phyloP scores from a whole-genome alignment of 768 basidiomycete species.

The Agaricus blazei region DNA sequence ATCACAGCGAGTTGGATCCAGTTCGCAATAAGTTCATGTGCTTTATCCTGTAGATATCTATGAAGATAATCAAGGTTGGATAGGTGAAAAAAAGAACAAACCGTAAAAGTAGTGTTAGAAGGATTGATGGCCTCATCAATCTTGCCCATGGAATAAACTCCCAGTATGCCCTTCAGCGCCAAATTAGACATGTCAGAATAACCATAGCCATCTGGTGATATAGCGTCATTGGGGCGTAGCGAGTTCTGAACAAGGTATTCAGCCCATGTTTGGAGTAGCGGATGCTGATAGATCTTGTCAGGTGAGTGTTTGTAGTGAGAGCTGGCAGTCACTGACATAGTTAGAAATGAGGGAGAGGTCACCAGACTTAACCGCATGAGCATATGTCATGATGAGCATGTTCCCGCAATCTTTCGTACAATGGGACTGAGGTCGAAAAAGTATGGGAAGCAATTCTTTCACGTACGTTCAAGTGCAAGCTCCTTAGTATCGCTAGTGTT shows the following conservation, averaged over 20 bases:
- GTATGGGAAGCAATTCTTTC: background rate
- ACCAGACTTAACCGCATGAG: constrained; percentile 25
- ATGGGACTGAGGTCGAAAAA: background rate
- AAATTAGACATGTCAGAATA: constrained; percentile 46
- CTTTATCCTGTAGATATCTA: constrained; percentile 11
- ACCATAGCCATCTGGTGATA: constrained; percentile 13
- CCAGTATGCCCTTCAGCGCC: constrained; percentile 55
- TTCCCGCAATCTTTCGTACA: constrained; percentile 43
- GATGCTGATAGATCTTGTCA: constrained; percentile 22
- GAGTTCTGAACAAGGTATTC: constrained; percentile 37
- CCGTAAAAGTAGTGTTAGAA: constrained; percentile 19
- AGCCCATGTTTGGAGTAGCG: constrained; percentile 47
- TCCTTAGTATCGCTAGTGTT: constrained; percentile 12
- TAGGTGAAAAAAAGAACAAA: constrained; percentile 7
- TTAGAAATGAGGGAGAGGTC: constrained; percentile 30
- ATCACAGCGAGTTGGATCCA: constrained; percentile 13
- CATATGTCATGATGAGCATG: constrained; percentile 54
- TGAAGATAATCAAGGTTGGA: background rate
- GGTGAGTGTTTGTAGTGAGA: background rate
- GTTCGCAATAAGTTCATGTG: constrained; percentile 5
- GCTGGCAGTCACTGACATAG: constrained; percentile 24
- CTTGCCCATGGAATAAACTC: constrained; percentile 48
- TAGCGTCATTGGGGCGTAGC: constrained; percentile 23
- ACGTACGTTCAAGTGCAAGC: constrained; percentile 21
- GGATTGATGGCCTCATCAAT: constrained; percentile 34